Evolutionary conservation across 768 basidiomycete genomes (phyloP).

Genomic region (Brasilioporus rufonigricans): DNA sequence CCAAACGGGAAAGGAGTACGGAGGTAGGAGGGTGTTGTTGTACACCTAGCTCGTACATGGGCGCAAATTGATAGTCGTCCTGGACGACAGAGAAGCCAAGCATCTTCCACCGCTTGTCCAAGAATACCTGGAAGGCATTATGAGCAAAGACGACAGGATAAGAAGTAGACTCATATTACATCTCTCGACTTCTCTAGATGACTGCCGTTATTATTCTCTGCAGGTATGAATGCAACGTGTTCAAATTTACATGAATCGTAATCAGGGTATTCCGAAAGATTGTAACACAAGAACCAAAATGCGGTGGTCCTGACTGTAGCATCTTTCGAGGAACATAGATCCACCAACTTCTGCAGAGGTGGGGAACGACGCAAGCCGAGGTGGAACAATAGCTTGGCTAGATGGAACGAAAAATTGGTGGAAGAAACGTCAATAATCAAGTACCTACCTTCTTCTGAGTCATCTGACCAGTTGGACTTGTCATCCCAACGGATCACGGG

Average conservation of each 20-base stretch:
- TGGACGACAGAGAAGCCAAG: conserved; percentile 1
- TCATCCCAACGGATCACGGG: neutral
- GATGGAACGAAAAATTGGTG: neutral
- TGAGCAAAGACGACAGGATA: neutral
- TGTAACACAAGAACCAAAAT: neutral
- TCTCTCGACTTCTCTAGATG: neutral
- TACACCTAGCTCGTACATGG: neutral
- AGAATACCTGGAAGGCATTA: neutral
- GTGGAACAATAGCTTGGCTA: neutral
- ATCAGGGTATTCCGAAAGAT: neutral
- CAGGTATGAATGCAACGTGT: neutral
- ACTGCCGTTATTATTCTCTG: neutral
- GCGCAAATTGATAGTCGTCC: neutral
- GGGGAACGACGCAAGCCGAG: neutral
- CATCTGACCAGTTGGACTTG: neutral
- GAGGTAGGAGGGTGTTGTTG: neutral
- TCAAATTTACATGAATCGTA: neutral
- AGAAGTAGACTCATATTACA: neutral
- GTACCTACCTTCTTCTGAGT: neutral
- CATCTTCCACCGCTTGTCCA: neutral
- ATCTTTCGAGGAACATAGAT: neutral
- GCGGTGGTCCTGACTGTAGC: neutral
- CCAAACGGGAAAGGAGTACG: neutral
- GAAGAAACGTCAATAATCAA: neutral
- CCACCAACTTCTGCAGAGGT: neutral